Conservation (phyloP, 129 eudicot genomes). For the Helianthus tuberosus region DNA sequence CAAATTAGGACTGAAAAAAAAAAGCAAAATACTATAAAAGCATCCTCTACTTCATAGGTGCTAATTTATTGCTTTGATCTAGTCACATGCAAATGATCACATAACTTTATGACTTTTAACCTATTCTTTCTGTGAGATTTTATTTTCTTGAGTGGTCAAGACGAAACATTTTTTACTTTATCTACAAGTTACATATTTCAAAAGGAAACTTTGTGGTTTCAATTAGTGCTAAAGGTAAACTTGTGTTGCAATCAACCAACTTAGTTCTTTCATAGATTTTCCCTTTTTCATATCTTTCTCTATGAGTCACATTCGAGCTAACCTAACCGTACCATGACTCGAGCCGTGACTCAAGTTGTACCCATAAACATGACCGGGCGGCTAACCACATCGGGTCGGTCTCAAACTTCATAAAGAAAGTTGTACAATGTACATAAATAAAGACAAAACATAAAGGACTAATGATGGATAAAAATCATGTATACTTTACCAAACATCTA, state of each 20-base stretch:
- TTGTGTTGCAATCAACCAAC: slow-evolving; percentile 4
- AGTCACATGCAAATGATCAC: too few species aligned
- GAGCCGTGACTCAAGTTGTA: neutral
- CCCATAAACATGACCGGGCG: neutral
- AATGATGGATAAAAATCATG: slow-evolving; percentile 28
- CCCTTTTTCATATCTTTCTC: neutral
- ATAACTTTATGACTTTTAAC: too few species aligned
- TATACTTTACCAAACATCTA: slow-evolving; percentile 59
- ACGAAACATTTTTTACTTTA: slow-evolving; percentile 6
- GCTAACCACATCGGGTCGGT: neutral
- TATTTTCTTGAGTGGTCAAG: slow-evolving; percentile 18
- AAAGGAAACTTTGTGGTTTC: neutral
- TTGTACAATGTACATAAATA: neutral
- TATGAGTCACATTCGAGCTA: neutral
- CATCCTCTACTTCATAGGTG: too few species aligned
- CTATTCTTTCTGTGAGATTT: neutral
- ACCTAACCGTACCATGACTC: neutral
- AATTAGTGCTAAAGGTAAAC: slow-evolving; percentile 1
- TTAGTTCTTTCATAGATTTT: neutral
- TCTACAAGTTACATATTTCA: neutral
- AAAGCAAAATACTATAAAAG: too few species aligned
- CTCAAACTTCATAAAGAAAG: slow-evolving; percentile 9
- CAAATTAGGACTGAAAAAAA: too few species aligned
- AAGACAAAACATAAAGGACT: slow-evolving; percentile 16
- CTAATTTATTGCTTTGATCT: too few species aligned